Percentiles rank a stretch among this genome's conserved stretches.
Conservation (phyloP, 495 filamentous ascomycete genomes). For the Coniosporium apollinis region DNA sequence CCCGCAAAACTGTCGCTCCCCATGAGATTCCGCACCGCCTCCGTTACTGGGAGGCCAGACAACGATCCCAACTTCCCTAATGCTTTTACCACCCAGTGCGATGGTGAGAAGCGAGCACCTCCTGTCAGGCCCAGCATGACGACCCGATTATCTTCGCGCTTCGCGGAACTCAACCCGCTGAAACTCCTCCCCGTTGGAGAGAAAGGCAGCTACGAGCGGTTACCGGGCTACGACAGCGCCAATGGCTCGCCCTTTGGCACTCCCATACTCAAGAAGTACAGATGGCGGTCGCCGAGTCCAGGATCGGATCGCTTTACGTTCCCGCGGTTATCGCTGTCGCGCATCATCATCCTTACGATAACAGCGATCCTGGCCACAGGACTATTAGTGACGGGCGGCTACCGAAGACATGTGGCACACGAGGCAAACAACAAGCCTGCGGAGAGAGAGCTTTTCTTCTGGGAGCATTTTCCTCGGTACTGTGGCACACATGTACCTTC, state of each 20-base stretch:
- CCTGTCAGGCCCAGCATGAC: too few species aligned
- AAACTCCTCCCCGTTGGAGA: constrained; percentile 8
- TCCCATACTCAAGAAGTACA: constrained; percentile 12
- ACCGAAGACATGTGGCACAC: constrained; percentile 7
- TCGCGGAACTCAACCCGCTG: constrained; percentile 11
- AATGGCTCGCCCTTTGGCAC: constrained; percentile 17
- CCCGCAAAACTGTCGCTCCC: too few species aligned
- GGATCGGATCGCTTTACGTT: constrained; percentile 12
- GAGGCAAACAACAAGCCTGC: constrained; percentile 1
- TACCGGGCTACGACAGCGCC: constrained; percentile 17
- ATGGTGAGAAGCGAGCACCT: too few species aligned
- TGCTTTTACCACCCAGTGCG: too few species aligned
- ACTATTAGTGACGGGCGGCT: constrained; percentile 16
- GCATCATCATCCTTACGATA: constrained; percentile 11
- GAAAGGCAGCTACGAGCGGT: constrained; percentile 19
- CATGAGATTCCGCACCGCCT: too few species aligned
- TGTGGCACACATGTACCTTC: not conserved
- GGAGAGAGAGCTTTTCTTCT: constrained; percentile 15
- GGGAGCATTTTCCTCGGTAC: constrained; percentile 20
- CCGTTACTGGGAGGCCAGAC: too few species aligned
- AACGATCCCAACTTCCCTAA: too few species aligned
- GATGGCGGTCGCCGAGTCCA: constrained; percentile 11
- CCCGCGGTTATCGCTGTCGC: constrained; percentile 12
- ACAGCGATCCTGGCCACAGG: constrained; percentile 10
- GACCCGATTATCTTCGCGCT: too few species aligned